Conservation (phyloP, 169 alveolate genomes). For the Plasmodium adleri region DNA sequence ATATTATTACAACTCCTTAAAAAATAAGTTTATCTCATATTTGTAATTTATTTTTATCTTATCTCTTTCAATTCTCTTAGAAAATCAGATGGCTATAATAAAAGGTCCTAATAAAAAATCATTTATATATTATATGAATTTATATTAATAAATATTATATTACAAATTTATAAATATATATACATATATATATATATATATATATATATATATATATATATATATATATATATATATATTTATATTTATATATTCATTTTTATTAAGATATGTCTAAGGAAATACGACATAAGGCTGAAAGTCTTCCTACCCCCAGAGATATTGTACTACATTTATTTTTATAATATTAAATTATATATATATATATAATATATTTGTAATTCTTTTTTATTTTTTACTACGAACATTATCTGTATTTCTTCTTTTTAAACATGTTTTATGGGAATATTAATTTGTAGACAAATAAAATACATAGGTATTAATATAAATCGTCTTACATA, state of each 20-base stretch:
- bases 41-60: background rate
- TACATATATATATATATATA: background rate
- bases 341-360: background rate
- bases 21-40: background rate
- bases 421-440: background rate
- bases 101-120: conserved; percentile 14
- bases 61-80: conserved; percentile 10
- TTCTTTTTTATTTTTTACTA: background rate
- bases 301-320: conserved; percentile 48
- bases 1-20: background rate
- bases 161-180: conserved; percentile 25
- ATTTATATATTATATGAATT: background rate
- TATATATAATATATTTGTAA: background rate
- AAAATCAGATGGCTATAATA: conserved; percentile 57
- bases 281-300: conserved; percentile 18
- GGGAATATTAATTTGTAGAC: conserved; percentile 7
- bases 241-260: background rate
- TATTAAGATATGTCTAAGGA: conserved; percentile 62
- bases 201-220: background rate
- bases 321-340: conserved; percentile 11
- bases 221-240: conserved; percentile 32
- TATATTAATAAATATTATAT: background rate
- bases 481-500: background rate
- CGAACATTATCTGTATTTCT: background rate
- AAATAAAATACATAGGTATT: conserved; percentile 56